Evolutionary conservation across 2,329 filamentous ascomycete genomes (phyloP).

Genomic region (Thielaviopsis ethacetica): DNA sequence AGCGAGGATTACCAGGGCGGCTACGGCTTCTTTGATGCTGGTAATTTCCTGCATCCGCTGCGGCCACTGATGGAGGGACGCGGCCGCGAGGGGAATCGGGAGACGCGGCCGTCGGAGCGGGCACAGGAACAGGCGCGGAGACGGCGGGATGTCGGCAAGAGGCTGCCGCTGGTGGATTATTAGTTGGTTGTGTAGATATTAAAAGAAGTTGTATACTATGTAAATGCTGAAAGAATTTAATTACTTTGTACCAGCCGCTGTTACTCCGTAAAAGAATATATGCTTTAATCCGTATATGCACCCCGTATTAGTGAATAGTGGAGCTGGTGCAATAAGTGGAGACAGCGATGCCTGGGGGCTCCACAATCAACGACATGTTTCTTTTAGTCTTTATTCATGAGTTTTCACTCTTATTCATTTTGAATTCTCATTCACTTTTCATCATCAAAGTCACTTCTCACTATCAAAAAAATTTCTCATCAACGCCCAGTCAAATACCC

Average conservation of each 20-base stretch:
- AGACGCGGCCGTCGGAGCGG: slow-evolving; percentile 39
- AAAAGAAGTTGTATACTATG: too few relatives aligned
- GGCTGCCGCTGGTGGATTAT: slow-evolving; percentile 53
- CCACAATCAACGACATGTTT: slow-evolving; percentile 10
- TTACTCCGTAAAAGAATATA: too few relatives aligned
- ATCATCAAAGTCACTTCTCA: neutral
- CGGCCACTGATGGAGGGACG: slow-evolving; percentile 38
- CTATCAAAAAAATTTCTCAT: neutral
- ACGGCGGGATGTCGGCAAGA: slow-evolving; percentile 57
- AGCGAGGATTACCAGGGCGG: slow-evolving; percentile 83
- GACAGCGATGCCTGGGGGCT: neutral
- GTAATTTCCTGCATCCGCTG: slow-evolving; percentile 79
- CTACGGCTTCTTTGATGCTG: slow-evolving; percentile 94
- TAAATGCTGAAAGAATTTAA: too few relatives aligned
- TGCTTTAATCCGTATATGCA: too few relatives aligned
- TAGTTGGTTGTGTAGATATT: slow-evolving; percentile 21
- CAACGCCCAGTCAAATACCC: too few relatives aligned
- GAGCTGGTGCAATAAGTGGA: neutral
- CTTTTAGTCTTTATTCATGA: neutral
- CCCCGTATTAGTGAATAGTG: too few relatives aligned
- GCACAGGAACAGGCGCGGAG: slow-evolving; percentile 39
- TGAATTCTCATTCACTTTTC: neutral
- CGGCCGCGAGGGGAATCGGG: slow-evolving; percentile 32
- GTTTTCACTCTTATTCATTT: neutral
- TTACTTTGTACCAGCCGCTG: too few relatives aligned